Evolutionary conservation across 202 grass and related monocot species (phyloP).

Genomic region (Miscanthus sacchariflorus): DNA sequence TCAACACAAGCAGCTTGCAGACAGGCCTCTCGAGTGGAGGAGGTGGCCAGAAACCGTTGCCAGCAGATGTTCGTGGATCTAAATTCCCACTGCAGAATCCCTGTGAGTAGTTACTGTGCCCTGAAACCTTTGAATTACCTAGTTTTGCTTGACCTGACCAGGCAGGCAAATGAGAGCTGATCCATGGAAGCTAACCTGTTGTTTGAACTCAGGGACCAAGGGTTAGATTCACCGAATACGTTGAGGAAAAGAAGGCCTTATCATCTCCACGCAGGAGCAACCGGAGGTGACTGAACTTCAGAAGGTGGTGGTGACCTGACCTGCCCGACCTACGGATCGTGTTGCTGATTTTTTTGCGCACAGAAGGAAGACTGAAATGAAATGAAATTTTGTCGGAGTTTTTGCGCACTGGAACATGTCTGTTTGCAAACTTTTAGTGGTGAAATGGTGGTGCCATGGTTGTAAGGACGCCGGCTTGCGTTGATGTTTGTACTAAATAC

Average conservation of each 20-base stretch:
- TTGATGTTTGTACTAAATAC: background rate
- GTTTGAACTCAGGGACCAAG: slow-evolving; percentile 59
- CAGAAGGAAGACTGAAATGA: background rate
- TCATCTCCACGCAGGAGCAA: background rate
- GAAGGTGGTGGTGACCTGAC: background rate
- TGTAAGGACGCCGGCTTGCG: background rate
- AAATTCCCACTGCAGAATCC: slow-evolving; percentile 70
- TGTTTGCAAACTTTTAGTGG: background rate
- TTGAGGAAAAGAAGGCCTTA: slow-evolving; percentile 46
- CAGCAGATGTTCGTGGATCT: slow-evolving; percentile 77
- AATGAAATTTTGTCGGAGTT: background rate
- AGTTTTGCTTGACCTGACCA: background rate
- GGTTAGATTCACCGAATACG: slow-evolving; percentile 58
- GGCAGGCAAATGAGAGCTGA: background rate
- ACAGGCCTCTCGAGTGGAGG: slow-evolving; percentile 58
- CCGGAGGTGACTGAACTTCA: slow-evolving; percentile 27
- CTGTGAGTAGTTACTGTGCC: slow-evolving; percentile 54
- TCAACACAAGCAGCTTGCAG: slow-evolving; percentile 52
- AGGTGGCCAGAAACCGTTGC: slow-evolving; percentile 53
- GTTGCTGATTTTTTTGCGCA: background rate
- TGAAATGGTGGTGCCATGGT: background rate
- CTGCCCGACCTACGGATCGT: background rate
- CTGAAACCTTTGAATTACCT: slow-evolving; percentile 1
- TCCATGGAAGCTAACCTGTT: background rate
- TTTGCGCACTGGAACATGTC: background rate